A percentile compares a stretch with the other conserved stretches of the same genome.
Evolutionary conservation across 2,329 filamentous ascomycete species (phyloP).

Genomic region (Paraphaeosphaeria minitans): DNA sequence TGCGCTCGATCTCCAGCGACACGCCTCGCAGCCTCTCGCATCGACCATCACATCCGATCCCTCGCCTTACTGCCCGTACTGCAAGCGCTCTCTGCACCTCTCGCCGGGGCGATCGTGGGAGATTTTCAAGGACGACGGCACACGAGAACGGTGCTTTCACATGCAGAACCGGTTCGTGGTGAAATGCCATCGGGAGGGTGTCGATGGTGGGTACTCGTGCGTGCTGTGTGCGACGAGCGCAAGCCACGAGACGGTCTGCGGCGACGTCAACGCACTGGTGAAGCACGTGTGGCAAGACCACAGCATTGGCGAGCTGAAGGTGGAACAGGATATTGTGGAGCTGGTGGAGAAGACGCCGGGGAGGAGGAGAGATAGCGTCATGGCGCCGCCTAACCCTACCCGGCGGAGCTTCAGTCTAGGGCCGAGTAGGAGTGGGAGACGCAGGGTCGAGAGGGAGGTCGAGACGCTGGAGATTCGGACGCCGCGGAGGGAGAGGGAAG

Average conservation of each 20-base stretch:
- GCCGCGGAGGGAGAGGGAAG: constrained; percentile 21
- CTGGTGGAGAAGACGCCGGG: constrained; percentile 29
- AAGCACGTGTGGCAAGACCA: constrained; percentile 45
- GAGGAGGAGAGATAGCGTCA: constrained; percentile 34
- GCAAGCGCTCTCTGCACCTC: constrained; percentile 35
- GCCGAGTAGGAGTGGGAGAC: constrained; percentile 24
- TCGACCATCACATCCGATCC: constrained; percentile 29
- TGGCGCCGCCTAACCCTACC: constrained; percentile 27
- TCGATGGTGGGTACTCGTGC: constrained; percentile 42
- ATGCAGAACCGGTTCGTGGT: constrained; percentile 45
- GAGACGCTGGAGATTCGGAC: constrained; percentile 29
- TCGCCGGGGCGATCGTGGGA: constrained; percentile 45
- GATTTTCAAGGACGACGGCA: constrained; percentile 37
- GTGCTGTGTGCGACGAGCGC: constrained; percentile 37
- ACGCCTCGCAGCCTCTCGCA: constrained; percentile 33
- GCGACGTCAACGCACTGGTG: constrained; percentile 44
- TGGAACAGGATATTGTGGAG: constrained; percentile 40
- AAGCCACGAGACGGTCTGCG: constrained; percentile 39
- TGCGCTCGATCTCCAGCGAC: constrained; percentile 37
- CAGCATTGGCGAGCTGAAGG: constrained; percentile 33
- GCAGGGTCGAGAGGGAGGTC: constrained; percentile 32
- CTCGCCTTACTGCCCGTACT: constrained; percentile 40
- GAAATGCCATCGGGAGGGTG: constrained; percentile 41
- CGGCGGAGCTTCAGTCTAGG: constrained; percentile 36
- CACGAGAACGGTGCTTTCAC: constrained; percentile 39